Percentiles rank a stretch among this genome's conserved stretches.
Evolutionary conservation across 257 asterid species (phyloP).

Genomic region (Salvia rosmarinus): DNA sequence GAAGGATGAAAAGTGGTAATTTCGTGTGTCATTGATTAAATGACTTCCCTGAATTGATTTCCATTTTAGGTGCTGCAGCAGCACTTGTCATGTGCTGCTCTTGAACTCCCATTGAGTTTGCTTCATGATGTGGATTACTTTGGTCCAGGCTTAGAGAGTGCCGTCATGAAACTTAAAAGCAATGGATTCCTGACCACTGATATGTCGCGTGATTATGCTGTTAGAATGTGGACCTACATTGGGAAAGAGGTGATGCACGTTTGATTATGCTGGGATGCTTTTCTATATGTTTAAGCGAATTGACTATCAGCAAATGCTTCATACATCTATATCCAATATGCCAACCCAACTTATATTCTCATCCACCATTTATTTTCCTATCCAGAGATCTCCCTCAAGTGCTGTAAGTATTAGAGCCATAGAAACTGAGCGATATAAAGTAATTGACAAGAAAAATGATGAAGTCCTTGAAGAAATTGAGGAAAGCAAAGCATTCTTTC

Average conservation of each 20-base stretch:
- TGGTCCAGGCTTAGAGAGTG: slow-evolving; percentile 72
- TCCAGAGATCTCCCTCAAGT: slow-evolving; percentile 74
- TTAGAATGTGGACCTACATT: slow-evolving; percentile 82
- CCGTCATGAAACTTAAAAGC: slow-evolving; percentile 60
- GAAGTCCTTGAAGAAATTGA: slow-evolving; percentile 95
- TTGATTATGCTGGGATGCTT: slow-evolving; percentile 11
- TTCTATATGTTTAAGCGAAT: slow-evolving; percentile 19
- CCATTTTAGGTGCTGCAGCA: slow-evolving; percentile 77
- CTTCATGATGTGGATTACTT: slow-evolving; percentile 68
- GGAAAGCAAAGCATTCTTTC: slow-evolving; percentile 95
- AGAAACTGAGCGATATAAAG: slow-evolving; percentile 76
- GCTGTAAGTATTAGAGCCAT: slow-evolving; percentile 78
- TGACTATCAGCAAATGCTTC: slow-evolving; percentile 7
- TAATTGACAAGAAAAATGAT: slow-evolving; percentile 64
- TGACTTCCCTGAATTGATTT: slow-evolving; percentile 38
- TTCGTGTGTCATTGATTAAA: slow-evolving; percentile 21
- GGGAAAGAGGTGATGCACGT: slow-evolving; percentile 75
- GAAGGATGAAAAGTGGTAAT: slow-evolving; percentile 17
- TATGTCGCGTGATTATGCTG: slow-evolving; percentile 55
- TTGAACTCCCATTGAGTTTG: slow-evolving; percentile 78
- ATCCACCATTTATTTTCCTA: slow-evolving; percentile 22
- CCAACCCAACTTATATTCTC: slow-evolving; percentile 17
- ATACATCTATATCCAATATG: slow-evolving; percentile 26
- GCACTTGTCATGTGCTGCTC: slow-evolving; percentile 90
- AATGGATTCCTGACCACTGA: slow-evolving; percentile 69